These are phyloP conservation scores for Hanseniaspora uvarum DNA, from an alignment of 1,139 yeast genomes.

Conservation along the genomic window DNA sequence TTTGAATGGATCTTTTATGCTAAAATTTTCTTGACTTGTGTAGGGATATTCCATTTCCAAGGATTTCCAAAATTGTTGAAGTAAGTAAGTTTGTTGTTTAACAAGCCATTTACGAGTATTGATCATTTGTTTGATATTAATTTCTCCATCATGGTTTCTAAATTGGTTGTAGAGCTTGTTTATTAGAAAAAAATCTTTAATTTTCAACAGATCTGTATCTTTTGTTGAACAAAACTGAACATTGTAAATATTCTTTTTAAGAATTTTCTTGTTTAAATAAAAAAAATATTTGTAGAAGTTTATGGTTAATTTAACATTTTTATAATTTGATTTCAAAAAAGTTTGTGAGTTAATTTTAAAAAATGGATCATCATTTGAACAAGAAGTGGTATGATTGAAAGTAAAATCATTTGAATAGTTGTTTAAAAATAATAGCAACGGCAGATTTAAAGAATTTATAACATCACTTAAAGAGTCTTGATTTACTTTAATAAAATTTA, in stretches of 20 bases:
- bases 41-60: constrained; percentile 4
- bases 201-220: neutral
- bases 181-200: neutral
- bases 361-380: neutral
- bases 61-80: constrained; percentile 10
- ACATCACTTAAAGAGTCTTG: neutral
- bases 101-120: neutral
- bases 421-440: neutral
- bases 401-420: constrained; percentile 1
- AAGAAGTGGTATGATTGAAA: neutral
- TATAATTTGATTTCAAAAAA: constrained; percentile 6
- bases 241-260: constrained; percentile 3
- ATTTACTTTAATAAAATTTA: constrained; percentile 1
- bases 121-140: neutral
- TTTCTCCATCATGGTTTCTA: neutral
- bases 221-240: neutral
- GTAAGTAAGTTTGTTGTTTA: neutral
- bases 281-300: constrained; percentile 6
- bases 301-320: constrained; percentile 1
- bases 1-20: neutral
- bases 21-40: neutral
- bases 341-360: neutral
- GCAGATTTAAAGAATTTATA: neutral
- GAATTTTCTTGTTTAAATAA: constrained; percentile 4
- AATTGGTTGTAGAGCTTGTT: neutral